Evolutionary conservation across 2,329 filamentous ascomycete species (phyloP), one percentile per base, ranked within the genome.

Genomic region (Neocatenulostroma microsporum): DNA sequence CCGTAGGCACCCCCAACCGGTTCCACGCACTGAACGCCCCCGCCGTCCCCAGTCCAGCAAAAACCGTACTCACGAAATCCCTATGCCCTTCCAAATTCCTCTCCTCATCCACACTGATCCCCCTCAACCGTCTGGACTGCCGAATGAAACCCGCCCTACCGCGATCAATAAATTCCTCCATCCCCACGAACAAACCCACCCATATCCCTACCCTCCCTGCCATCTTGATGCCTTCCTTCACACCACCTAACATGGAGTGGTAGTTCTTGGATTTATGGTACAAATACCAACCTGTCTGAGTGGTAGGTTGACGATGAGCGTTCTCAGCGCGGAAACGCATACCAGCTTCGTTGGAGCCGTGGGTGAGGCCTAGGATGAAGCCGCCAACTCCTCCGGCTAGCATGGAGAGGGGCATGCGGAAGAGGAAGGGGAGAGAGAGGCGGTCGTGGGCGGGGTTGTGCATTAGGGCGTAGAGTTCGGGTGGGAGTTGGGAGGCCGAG

Each of bases 191-290:
- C 33, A 82, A 66, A 13, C 76, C 73, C 2, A 78, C 83, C 74
- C 88, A 88, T 30, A 82, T 66, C 4, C 76, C 76, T 5, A 93
- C 70, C 48, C 74, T 78, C 21, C 66, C 58, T 1, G 82, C 87
- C 72, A 91, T 84, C 47, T 74, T 78, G 33, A 85, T 51, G 0
- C 86, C 91, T 54, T 94, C 86, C 35, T 76, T 76, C 13, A 93
- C 67, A 1, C 83, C 89, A 5, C 82, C 84, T 15, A 82, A 73
- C 52, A 84, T 80, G 34, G 82, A 74, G 53, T 86, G 78, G 66
- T 98, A 96, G 63, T 94, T 96, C 63, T 96, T 96, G 58, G 79
- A 85, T 65, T 95, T 95, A 69, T 96, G 89, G 62, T 98, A 98
- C n/a, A 96, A 75, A 58, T 89, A 98, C 91, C 91, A 98, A 13